These are phyloP conservation scores for Paecilomyces sp. DNA, from an alignment of 2,329 filamentous ascomycete species.

Conservation along the genomic window DNA sequence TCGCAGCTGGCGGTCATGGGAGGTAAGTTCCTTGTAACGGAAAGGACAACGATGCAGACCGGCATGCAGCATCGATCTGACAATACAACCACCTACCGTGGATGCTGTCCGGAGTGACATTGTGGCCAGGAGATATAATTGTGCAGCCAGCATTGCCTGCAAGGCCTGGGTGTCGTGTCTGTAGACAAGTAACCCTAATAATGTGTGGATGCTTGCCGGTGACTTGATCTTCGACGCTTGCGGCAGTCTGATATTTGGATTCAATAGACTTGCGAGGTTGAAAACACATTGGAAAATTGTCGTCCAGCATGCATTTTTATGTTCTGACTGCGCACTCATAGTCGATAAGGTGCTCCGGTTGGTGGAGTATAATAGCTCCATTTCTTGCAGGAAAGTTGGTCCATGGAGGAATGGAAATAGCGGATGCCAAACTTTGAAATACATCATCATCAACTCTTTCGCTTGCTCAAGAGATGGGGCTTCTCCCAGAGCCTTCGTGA, in stretches of 20 bases:
- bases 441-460: constrained; percentile 39
- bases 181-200: constrained; percentile 32
- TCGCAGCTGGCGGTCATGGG: constrained; percentile 32
- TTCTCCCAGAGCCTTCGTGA: constrained; percentile 18
- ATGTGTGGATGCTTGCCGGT: constrained; percentile 27
- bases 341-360: neutral
- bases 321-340: constrained; percentile 4
- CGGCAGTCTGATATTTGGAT: constrained; percentile 24
- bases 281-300: constrained; percentile 45
- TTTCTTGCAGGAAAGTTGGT: constrained; percentile 40
- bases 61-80: constrained; percentile 42
- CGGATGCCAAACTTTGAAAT: constrained; percentile 48
- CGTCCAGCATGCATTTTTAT: constrained; percentile 23
- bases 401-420: constrained; percentile 48
- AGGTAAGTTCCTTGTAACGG: constrained; percentile 41
- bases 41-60: constrained; percentile 48
- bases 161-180: constrained; percentile 40
- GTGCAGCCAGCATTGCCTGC: constrained; percentile 43
- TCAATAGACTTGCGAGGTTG: constrained; percentile 37
- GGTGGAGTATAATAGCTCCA: constrained; percentile 37
- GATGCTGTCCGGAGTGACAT: constrained; percentile 45
- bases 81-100: constrained; percentile 41
- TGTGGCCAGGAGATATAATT: constrained; percentile 42
- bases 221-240: constrained; percentile 30
- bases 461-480: constrained; percentile 24